A percentile compares a stretch with the other conserved stretches of the same genome.
Evolutionary conservation across 2,329 filamentous ascomycete species (phyloP).

Genomic region (Curvularia verruculosa): DNA sequence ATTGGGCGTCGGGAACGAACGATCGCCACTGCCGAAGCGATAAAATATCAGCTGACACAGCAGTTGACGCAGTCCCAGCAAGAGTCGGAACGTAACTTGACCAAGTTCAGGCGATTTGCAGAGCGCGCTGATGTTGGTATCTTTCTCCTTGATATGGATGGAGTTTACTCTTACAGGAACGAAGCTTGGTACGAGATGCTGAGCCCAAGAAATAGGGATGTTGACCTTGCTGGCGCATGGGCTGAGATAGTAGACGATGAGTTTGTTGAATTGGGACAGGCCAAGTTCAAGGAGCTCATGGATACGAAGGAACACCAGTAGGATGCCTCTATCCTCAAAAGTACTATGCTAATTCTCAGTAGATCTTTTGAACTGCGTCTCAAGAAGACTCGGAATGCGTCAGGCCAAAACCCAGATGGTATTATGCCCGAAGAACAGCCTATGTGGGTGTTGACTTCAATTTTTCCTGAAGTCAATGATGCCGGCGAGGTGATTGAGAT

Average conservation of each 20-base stretch:
- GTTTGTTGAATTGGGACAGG: slow-evolving; percentile 14
- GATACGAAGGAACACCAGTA: slow-evolving; percentile 30
- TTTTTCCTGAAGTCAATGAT: slow-evolving; percentile 34
- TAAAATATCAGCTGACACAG: slow-evolving; percentile 44
- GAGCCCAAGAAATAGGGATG: slow-evolving; percentile 11
- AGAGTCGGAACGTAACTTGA: slow-evolving; percentile 42
- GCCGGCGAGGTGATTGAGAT: slow-evolving; percentile 37
- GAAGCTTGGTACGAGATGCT: slow-evolving; percentile 49
- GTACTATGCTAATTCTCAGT: not conserved
- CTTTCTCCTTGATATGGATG: slow-evolving; percentile 47
- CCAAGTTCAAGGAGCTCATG: slow-evolving; percentile 22
- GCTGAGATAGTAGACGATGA: slow-evolving; percentile 24
- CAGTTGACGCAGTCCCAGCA: slow-evolving; percentile 36
- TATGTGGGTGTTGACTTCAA: slow-evolving; percentile 42
- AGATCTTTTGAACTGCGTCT: slow-evolving; percentile 48
- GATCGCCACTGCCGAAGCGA: slow-evolving; percentile 42
- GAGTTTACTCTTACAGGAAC: slow-evolving; percentile 50
- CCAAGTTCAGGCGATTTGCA: slow-evolving; percentile 50
- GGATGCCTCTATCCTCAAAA: not conserved
- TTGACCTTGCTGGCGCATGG: slow-evolving; percentile 32
- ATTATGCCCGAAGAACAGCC: slow-evolving; percentile 21
- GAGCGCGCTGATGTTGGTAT: slow-evolving; percentile 51
- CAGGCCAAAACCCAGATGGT: slow-evolving; percentile 14
- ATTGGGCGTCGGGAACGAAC: slow-evolving; percentile 45
- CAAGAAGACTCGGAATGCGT: slow-evolving; percentile 44